Evolutionary conservation across 2,329 filamentous ascomycete genomes (phyloP).

Genomic region (Colletotrichum salicis): DNA sequence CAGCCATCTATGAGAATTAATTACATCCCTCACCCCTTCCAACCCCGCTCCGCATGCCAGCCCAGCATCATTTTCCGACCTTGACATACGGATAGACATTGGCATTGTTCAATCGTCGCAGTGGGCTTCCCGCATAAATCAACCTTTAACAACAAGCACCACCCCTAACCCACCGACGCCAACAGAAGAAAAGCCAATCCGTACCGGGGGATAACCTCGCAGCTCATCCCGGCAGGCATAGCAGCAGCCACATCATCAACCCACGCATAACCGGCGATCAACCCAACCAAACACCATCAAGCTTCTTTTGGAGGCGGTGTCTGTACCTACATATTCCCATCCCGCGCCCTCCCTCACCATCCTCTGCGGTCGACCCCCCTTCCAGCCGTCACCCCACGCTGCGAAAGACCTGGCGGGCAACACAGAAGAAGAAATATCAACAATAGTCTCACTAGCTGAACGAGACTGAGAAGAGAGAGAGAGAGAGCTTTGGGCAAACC

Average conservation of each 20-base stretch:
- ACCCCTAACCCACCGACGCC: conserved; percentile 25
- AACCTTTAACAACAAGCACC: not conserved
- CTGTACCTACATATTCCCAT: conserved; percentile 23
- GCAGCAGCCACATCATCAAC: conserved; percentile 25
- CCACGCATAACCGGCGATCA: conserved; percentile 28
- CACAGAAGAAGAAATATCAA: not conserved
- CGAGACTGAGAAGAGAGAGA: not conserved
- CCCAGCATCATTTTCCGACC: conserved; percentile 16
- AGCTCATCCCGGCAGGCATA: conserved; percentile 18
- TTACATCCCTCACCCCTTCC: conserved; percentile 1
- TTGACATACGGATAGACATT: conserved; percentile 19
- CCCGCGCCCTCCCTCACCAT: not conserved
- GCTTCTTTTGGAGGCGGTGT: conserved; percentile 1
- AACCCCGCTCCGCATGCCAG: conserved; percentile 11
- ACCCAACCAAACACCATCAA: not conserved
- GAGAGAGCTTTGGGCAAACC: not conserved
- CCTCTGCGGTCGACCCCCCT: not conserved
- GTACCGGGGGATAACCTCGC: conserved; percentile 10
- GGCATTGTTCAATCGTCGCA: not conserved
- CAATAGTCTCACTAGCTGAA: not conserved
- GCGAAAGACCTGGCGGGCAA: not conserved
- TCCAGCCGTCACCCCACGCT: conserved; percentile 20
- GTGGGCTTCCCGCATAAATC: conserved; percentile 19
- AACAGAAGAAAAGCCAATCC: conserved; percentile 5
- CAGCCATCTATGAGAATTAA: conserved; percentile 29